Conservation (phyloP, 805 yeast genomes). For the Lipomyces yamadae region DNA sequence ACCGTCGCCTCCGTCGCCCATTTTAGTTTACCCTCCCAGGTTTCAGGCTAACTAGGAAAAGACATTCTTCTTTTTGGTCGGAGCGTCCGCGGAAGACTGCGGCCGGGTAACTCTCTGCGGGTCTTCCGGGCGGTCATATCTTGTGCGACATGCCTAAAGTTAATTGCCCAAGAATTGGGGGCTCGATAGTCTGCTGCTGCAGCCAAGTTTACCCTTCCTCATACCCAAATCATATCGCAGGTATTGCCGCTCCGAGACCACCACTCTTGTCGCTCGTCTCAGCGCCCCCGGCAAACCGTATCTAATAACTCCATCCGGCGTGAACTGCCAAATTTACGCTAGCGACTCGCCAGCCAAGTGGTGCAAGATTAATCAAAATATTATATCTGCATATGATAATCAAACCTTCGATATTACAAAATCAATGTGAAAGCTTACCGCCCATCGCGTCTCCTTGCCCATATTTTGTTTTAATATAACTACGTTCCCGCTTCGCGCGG, state of each 20-base stretch:
- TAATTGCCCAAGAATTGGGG: not conserved
- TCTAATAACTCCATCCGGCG: not conserved
- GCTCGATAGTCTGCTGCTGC: not conserved
- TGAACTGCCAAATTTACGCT: not conserved
- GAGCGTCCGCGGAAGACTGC: too few species aligned
- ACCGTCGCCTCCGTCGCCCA: too few species aligned
- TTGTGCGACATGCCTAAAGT: not conserved
- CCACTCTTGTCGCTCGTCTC: slow-evolving; percentile 2
- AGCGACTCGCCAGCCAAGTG: not conserved
- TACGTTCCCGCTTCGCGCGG: not conserved
- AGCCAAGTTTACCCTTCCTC: not conserved
- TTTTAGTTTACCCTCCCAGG: too few species aligned
- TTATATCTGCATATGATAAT: slow-evolving; percentile 4
- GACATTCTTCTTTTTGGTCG: too few species aligned
- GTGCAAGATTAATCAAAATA: not conserved
- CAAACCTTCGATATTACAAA: slow-evolving; percentile 3
- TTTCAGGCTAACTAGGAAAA: too few species aligned
- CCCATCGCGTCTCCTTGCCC: slow-evolving; percentile 3
- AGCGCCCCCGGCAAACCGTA: not conserved
- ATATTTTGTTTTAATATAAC: not conserved
- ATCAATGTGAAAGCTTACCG: not conserved
- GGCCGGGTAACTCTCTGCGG: too few species aligned
- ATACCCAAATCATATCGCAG: not conserved
- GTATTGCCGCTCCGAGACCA: not conserved
- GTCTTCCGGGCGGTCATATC: not conserved